phyloP scores from a whole-genome alignment of 371 early-diverging fungal genomes.

The Choanephora cucurbitarum region DNA sequence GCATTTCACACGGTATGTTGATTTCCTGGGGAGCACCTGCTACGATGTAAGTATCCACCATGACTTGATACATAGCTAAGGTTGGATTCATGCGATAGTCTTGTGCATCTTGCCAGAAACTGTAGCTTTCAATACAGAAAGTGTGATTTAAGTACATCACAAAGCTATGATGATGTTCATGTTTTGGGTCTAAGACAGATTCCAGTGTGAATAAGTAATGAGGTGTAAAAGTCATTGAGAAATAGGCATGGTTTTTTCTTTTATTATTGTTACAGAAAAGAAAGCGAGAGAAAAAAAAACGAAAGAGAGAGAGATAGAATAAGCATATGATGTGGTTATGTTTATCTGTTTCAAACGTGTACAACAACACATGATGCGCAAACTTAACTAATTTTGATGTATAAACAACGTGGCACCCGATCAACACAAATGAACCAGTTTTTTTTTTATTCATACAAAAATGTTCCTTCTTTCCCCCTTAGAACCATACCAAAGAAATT shows the following conservation, averaged over 20 bases:
- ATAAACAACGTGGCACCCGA: conserved; percentile 1
- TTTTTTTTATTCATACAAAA: background rate
- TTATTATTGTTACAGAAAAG: conserved; percentile 1
- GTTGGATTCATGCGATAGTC: conserved; percentile 21
- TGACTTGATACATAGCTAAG: conserved; percentile 18
- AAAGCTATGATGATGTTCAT: conserved; percentile 32
- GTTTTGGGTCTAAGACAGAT: conserved; percentile 24
- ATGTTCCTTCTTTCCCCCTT: too few relatives aligned
- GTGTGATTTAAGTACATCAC: conserved; percentile 31
- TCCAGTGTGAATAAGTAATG: conserved; percentile 27
- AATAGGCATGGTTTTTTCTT: conserved; percentile 4
- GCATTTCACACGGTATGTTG: conserved; percentile 51
- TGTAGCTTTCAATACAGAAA: conserved; percentile 41
- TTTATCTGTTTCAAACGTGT: background rate
- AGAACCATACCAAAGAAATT: too few relatives aligned
- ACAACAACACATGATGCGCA: background rate
- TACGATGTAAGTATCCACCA: conserved; percentile 29
- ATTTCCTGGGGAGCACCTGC: conserved; percentile 44
- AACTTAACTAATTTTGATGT: background rate
- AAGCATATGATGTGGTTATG: background rate
- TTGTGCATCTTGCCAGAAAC: conserved; percentile 44
- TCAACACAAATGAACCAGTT: background rate
- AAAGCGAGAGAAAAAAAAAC: conserved; percentile 11
- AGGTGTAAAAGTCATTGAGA: conserved; percentile 1
- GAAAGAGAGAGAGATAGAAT: background rate